Percentiles rank a stretch among this genome's conserved stretches.
Evolutionary conservation across 2,329 filamentous ascomycete species (phyloP).

Genomic region (Colletotrichum orbiculare): DNA sequence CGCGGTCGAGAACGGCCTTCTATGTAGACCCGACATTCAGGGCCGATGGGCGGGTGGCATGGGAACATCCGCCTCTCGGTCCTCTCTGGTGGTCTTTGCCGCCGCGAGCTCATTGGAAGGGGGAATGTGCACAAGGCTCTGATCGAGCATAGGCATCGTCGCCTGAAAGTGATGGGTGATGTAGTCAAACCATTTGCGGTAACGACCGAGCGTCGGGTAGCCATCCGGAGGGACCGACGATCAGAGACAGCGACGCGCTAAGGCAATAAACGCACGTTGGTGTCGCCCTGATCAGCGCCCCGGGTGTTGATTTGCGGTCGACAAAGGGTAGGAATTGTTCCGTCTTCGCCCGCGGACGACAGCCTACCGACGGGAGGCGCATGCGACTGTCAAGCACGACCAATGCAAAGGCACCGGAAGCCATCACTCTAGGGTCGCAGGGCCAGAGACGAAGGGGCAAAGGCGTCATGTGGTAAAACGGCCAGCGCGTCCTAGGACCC

Average conservation of each 20-base stretch:
- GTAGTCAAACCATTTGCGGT: slow-evolving; percentile 2
- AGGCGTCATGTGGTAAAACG: slow-evolving; percentile 1
- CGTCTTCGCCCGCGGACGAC: neutral
- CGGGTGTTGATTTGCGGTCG: slow-evolving; percentile 5
- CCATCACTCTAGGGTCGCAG: slow-evolving; percentile 15
- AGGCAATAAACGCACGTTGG: slow-evolving; percentile 1
- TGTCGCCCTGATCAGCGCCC: slow-evolving; percentile 17
- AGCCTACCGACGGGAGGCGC: slow-evolving; percentile 13
- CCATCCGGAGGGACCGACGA: slow-evolving; percentile 3
- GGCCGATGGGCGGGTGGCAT: slow-evolving; percentile 10
- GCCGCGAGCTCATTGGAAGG: neutral
- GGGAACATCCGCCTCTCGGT: slow-evolving; percentile 4
- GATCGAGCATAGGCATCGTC: slow-evolving; percentile 4
- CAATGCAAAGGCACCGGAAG: slow-evolving; percentile 7
- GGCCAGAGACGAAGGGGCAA: slow-evolving; percentile 16
- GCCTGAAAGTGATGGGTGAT: slow-evolving; percentile 1
- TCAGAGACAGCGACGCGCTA: slow-evolving; percentile 14
- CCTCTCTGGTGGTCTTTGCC: neutral
- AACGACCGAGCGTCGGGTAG: slow-evolving; percentile 8
- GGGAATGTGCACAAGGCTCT: slow-evolving; percentile 2
- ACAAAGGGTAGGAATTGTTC: neutral
- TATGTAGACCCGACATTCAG: slow-evolving; percentile 24
- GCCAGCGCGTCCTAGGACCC: neutral
- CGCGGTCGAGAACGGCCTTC: slow-evolving; percentile 8
- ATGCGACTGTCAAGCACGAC: slow-evolving; percentile 7